Base-by-base conservation (phyloP, 1,284 basidiomycete genomes). In the Rhodotorula sp. region DNA sequence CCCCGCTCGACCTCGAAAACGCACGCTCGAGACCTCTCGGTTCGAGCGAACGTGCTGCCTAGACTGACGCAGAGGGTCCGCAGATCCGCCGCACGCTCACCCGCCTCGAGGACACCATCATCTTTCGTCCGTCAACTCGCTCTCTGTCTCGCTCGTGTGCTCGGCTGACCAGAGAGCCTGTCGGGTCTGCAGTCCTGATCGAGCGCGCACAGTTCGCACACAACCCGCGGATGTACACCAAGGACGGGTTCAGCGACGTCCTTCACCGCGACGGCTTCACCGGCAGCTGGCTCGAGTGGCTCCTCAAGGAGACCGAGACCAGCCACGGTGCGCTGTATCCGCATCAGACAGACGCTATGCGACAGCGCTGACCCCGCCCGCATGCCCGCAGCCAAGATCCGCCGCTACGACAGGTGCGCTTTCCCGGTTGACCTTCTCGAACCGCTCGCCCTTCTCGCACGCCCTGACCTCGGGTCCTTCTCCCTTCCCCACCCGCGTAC, bases 91-190 rank as follows among this genome's bases (percentile, higher is more conserved):
- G 88, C 29, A 90, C 94, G 66, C 86, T 99, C 27, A 89, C 87
- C 76, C 87, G 97, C 29, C 88, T 99, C 32, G 97, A 99, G 81
- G 97, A 99, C 78, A 99, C 96, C 32, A 99, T 99, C 84, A 97
- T 98, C 81, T 99, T 99, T 81, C 80, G 85, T 85, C 64, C 74
- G 84, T 81, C 34, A 19, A 39, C n/a, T 27, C 12, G 13, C 48
- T 39, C 32, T n/a, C 36, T 46, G 17, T 25, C 46, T 37, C 46
- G 5, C 48, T 46, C n/a, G n/a, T 59, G 25, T 46, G 25, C 36
- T 17, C n/a, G 25, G 19, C 21, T 37, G 36, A 36, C 37, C 0
- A 22, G n/a, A 32, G 22, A 27, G 29, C 56, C 32, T 9, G 34
- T 53, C 22, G 60, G 27, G 37, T 32, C 32, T 36, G 12, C 73